These are phyloP conservation scores for Pythium phragmitis DNA, from an alignment of 352 stramenopile genomes.

Conservation along the genomic window DNA sequence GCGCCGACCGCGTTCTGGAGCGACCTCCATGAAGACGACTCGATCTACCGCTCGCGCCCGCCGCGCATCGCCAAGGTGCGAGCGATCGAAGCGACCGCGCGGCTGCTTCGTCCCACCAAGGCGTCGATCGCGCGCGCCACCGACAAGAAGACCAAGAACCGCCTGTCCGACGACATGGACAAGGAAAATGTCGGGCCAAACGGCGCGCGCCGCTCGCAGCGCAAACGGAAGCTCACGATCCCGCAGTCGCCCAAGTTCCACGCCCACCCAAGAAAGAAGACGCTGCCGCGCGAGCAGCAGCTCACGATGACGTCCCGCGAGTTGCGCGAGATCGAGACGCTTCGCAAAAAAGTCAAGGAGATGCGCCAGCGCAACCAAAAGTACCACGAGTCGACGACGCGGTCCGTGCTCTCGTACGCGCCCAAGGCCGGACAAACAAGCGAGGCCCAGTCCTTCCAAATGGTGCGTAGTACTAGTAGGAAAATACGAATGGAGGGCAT, in stretches of 20 bases:
- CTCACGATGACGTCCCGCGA: slow-evolving; percentile 74
- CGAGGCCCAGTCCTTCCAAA: slow-evolving; percentile 37
- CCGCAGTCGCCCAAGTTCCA: slow-evolving; percentile 70
- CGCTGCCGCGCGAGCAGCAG: slow-evolving; percentile 33
- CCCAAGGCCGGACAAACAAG: slow-evolving; percentile 25
- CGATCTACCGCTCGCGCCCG: slow-evolving; percentile 44
- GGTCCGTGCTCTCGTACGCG: slow-evolving; percentile 26
- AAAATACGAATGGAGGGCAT: not conserved
- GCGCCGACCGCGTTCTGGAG: slow-evolving; percentile 32
- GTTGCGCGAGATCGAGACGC: slow-evolving; percentile 66
- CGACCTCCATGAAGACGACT: slow-evolving; percentile 37
- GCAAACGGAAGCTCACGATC: slow-evolving; percentile 50
- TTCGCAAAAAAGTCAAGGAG: slow-evolving; percentile 53
- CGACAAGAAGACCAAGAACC: slow-evolving; percentile 48
- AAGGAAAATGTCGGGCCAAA: slow-evolving; percentile 28
- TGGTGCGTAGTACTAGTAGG: slow-evolving; percentile 23
- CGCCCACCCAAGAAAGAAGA: slow-evolving; percentile 30
- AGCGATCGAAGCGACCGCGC: slow-evolving; percentile 56
- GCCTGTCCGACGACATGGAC: slow-evolving; percentile 38
- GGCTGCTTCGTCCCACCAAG: slow-evolving; percentile 57
- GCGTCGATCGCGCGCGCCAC: slow-evolving; percentile 49
- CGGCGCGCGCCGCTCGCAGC: not conserved
- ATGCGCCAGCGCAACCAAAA: slow-evolving; percentile 61
- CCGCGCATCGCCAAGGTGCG: slow-evolving; percentile 48
- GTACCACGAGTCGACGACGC: slow-evolving; percentile 66